Conservation (phyloP, 192 early-diverging fungal species). For the Diversispora epigaea region DNA sequence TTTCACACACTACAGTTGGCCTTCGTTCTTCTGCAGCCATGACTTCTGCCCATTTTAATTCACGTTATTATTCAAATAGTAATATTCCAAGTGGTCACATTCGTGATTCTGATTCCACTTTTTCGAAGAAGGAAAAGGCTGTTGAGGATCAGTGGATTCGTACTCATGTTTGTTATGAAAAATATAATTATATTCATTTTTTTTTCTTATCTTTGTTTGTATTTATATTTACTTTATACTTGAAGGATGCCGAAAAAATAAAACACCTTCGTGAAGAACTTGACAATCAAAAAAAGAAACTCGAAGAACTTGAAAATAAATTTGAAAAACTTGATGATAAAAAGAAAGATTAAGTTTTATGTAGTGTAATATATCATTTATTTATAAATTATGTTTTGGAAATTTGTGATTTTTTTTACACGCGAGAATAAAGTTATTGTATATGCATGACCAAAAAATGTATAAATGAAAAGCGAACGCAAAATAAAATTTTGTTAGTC, state of each 20-base stretch:
- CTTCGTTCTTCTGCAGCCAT: neutral
- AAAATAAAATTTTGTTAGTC: constrained; percentile 44
- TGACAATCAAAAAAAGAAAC: constrained; percentile 35
- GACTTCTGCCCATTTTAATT: neutral
- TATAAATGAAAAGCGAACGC: neutral
- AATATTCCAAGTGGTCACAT: constrained; percentile 30
- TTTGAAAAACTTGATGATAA: constrained; percentile 36
- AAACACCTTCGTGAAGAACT: constrained; percentile 39
- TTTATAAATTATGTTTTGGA: neutral
- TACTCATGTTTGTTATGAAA: constrained; percentile 34
- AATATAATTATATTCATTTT: neutral
- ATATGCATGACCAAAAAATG: neutral
- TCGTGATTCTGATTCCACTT: constrained; percentile 28
- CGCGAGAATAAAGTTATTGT: neutral
- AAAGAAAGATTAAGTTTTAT: neutral
- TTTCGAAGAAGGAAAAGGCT: constrained; percentile 44
- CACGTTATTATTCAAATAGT: neutral
- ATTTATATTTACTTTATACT: neutral
- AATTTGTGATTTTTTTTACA: neutral
- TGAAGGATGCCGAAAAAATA: constrained; percentile 43
- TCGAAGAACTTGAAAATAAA: constrained; percentile 34
- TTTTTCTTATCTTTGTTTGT: neutral
- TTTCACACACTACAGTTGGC: neutral
- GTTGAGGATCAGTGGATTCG: constrained; percentile 43
- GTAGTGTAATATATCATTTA: neutral